Evolutionary conservation across 805 yeast genomes (phyloP), one percentile per base, ranked within the genome.

Genomic region (Yarrowia sp.): DNA sequence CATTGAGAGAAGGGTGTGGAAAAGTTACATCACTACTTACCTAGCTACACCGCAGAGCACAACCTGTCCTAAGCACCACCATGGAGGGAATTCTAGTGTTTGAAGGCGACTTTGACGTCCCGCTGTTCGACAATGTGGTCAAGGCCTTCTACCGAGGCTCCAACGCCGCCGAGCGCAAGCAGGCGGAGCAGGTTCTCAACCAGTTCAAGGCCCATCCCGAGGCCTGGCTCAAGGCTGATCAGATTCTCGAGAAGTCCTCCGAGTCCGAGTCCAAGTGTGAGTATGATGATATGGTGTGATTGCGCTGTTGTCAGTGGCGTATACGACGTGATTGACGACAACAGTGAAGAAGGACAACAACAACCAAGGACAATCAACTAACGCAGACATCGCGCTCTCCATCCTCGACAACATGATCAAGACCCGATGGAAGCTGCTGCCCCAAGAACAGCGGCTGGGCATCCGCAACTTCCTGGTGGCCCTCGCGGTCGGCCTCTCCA

Each of bases 51-150:
- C 22, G 3, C 4, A 1, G 2, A 22, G 12, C 3, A 2, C 21
- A 12, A 25, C 12, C 29, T 27, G 31, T 29, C 19, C 36, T 14
- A 25, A 29, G 35, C 51, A 29, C 25, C 24, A 35, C 42, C 14
- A 93, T 93, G 98, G 97, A 93, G 67, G 79, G 87, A 53, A 81
- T 94, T 70, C 83, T 94, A 68, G 97, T 93, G 76, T 92, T 93
- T 76, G 80, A 87, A 61, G 83, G 82, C 69, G 97, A 90, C 39
- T 79, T 93, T 67, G 96, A 94, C 76, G 83, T 93, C 68, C 78
- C 76, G 55, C 76, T 87, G 63, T 81, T 94, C 68, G 99, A 94
- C 75, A 84, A 81, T 62, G 87, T 92, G 24, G 98, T 93, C 29
- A 87, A 84, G 62, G 81, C 93, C 6, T 90, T 94, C 72, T 94